A percentile compares a stretch with the other conserved stretches of the same genome.
Evolutionary conservation across 169 alveolate genomes (phyloP).

Genomic region (Toxoplasma gondii): DNA sequence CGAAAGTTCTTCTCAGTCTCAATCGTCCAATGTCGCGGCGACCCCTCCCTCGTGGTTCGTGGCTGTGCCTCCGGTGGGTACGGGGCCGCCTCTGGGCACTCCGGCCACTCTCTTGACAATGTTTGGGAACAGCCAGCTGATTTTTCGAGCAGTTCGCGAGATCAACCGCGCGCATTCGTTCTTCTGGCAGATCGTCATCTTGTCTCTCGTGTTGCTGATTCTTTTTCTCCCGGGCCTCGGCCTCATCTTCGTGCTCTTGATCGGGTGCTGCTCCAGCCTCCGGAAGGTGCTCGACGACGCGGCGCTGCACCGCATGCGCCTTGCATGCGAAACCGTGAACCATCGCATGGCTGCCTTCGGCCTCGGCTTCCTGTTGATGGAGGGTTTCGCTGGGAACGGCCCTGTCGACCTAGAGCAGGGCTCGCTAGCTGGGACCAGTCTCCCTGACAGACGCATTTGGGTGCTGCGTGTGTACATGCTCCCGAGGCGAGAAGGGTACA

Average conservation of each 20-base stretch:
- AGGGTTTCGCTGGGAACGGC: neutral
- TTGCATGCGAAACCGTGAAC: neutral
- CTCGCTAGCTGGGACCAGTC: neutral
- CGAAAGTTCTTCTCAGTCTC: too few species aligned
- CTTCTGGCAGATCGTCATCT: neutral
- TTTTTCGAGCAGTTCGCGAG: neutral
- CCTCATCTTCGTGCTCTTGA: neutral
- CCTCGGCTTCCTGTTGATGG: neutral
- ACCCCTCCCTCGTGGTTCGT: too few species aligned
- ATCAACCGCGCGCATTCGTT: neutral
- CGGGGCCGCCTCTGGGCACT: neutral
- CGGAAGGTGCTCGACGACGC: neutral
- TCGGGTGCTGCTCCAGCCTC: neutral
- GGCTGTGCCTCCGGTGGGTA: neutral
- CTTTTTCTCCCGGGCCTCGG: neutral
- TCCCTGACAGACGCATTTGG: neutral
- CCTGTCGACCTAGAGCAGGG: neutral
- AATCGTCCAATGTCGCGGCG: too few species aligned
- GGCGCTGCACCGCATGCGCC: neutral
- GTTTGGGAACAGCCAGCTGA: slow-evolving; percentile 7
- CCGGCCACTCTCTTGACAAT: neutral
- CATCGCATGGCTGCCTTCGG: neutral
- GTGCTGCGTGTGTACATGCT: slow-evolving; percentile 10
- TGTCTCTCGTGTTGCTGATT: neutral
- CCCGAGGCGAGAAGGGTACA: neutral